These are phyloP conservation scores for Vigna trinervia DNA, from an alignment of 306 rosid genomes.

Conservation along the genomic window DNA sequence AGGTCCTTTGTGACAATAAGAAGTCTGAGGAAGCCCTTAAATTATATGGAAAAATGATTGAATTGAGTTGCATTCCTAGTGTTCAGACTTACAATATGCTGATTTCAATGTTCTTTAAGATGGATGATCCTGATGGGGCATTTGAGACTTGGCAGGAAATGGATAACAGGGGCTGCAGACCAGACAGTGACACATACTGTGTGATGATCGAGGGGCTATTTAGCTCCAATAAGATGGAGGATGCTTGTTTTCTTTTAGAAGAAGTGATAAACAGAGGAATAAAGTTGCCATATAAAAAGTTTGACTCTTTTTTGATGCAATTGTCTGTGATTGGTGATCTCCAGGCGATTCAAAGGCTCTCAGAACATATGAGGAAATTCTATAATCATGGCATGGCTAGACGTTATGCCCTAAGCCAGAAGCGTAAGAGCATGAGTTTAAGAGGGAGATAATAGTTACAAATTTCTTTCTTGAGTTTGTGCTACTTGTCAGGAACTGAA, in stretches of 20 bases:
- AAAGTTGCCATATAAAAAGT: constrained; percentile 76
- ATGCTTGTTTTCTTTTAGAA: constrained; percentile 78
- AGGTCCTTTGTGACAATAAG: constrained; percentile 82
- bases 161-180: constrained; percentile 63
- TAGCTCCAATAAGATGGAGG: constrained; percentile 61
- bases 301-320: constrained; percentile 71
- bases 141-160: constrained; percentile 85
- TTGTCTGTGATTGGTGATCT: constrained; percentile 81
- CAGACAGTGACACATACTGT: constrained; percentile 69
- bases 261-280: constrained; percentile 72
- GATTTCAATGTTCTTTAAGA: constrained; percentile 77
- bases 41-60: constrained; percentile 70
- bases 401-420: constrained; percentile 75
- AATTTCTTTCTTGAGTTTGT: constrained; percentile 29
- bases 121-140: constrained; percentile 80
- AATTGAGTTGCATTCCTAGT: constrained; percentile 73
- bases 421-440: constrained; percentile 74
- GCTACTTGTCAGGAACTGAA: constrained; percentile 32
- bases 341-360: constrained; percentile 75
- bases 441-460: constrained; percentile 56
- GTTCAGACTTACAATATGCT: constrained; percentile 90
- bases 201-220: constrained; percentile 91
- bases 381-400: constrained; percentile 90
- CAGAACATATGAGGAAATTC: constrained; percentile 83
- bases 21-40: constrained; percentile 75